Percentiles rank a stretch among this genome's conserved stretches.
phyloP scores from a whole-genome alignment of 1,139 yeast genomes.

The Scheffersomyces insectosa region DNA sequence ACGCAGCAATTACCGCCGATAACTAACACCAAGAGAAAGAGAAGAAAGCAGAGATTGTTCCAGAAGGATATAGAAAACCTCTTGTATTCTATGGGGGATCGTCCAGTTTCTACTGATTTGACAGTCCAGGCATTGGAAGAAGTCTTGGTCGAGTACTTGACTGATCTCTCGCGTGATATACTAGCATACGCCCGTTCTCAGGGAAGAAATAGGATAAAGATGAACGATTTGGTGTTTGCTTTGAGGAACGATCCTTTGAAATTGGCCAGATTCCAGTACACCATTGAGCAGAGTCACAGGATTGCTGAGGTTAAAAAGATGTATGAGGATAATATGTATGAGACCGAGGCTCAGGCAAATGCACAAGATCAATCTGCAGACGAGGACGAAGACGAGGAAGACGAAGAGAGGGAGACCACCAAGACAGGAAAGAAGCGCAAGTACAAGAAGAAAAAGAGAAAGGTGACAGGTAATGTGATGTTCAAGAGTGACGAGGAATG shows the following conservation, averaged over 20 bases:
- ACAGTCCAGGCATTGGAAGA: slow-evolving; percentile 84
- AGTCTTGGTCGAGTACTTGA: slow-evolving; percentile 72
- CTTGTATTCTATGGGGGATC: slow-evolving; percentile 86
- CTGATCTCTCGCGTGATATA: slow-evolving; percentile 48
- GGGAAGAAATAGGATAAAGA: slow-evolving; percentile 72
- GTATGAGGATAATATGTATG: slow-evolving; percentile 57
- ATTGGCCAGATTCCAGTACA: slow-evolving; percentile 80
- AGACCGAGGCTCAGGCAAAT: slow-evolving; percentile 6
- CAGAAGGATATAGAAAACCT: slow-evolving; percentile 70
- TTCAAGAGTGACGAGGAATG: slow-evolving; percentile 3
- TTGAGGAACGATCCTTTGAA: slow-evolving; percentile 80
- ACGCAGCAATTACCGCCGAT: slow-evolving; percentile 3
- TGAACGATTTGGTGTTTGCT: slow-evolving; percentile 87
- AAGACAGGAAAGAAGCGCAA: slow-evolving; percentile 13
- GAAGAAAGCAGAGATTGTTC: slow-evolving; percentile 47
- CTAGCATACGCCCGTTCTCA: slow-evolving; percentile 41
- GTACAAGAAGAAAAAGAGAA: slow-evolving; percentile 8
- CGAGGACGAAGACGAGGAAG: slow-evolving; percentile 15
- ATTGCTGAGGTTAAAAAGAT: slow-evolving; percentile 81
- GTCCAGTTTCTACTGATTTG: slow-evolving; percentile 71
- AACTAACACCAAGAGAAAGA: slow-evolving; percentile 18
- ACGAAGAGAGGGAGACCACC: slow-evolving; percentile 8
- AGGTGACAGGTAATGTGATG: slow-evolving; percentile 10
- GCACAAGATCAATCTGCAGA: slow-evolving; percentile 10
- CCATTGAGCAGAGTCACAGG: slow-evolving; percentile 69